Conservation (phyloP, 345 rosid genomes). For the Camelina sativa region DNA sequence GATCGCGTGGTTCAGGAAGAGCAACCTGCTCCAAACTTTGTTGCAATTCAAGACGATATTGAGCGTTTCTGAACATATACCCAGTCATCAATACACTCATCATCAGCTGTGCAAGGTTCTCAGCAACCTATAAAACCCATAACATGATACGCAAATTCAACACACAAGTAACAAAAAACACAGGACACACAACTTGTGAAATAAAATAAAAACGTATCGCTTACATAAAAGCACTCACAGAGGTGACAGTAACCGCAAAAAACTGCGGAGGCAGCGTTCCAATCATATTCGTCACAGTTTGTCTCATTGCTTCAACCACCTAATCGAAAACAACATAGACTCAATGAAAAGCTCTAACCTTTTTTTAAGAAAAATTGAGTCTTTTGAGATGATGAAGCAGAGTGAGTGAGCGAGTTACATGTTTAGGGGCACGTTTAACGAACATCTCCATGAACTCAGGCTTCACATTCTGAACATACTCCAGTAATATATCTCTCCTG, state of each 20-base stretch:
- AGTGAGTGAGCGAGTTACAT: slow-evolving; percentile 48
- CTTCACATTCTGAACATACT: slow-evolving; percentile 93
- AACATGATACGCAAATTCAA: background rate
- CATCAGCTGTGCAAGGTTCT: slow-evolving; percentile 98
- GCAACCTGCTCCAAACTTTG: slow-evolving; percentile 91
- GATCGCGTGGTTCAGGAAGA: slow-evolving; percentile 74
- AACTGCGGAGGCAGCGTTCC: slow-evolving; percentile 95
- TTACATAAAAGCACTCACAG: slow-evolving; percentile 57
- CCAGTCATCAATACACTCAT: slow-evolving; percentile 97
- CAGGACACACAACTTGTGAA: background rate
- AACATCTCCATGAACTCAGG: slow-evolving; percentile 96
- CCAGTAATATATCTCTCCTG: slow-evolving; percentile 83
- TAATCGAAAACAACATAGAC: slow-evolving; percentile 18
- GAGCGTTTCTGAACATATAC: slow-evolving; percentile 94
- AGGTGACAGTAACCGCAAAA: slow-evolving; percentile 75
- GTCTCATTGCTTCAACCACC: slow-evolving; percentile 99
- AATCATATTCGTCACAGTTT: slow-evolving; percentile 93
- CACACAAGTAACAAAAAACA: background rate
- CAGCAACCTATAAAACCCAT: slow-evolving; percentile 74
- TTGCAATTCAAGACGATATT: slow-evolving; percentile 87
- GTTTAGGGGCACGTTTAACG: slow-evolving; percentile 83
- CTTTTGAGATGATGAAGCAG: background rate
- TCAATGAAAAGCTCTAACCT: slow-evolving; percentile 13
- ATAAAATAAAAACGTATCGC: background rate
- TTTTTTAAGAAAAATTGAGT: too few relatives aligned